phyloP scores from a whole-genome alignment of 116 monocot genomes.

The Iris pallida region DNA sequence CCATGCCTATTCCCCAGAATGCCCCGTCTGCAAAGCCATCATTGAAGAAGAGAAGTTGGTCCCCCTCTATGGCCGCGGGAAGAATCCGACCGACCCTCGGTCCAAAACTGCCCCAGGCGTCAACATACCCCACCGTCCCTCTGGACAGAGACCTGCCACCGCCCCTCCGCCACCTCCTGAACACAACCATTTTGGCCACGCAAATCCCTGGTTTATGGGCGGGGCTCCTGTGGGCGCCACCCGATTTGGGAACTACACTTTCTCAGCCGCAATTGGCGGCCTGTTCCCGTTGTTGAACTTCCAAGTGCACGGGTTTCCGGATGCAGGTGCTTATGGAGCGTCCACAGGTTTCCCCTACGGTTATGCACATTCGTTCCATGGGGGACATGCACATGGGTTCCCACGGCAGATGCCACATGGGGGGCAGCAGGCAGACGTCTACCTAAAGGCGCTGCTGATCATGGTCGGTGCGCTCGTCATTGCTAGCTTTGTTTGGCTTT shows the following conservation, averaged over 20 bases:
- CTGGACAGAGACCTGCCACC: slow-evolving; percentile 59
- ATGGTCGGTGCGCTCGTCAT: slow-evolving; percentile 50
- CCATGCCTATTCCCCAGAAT: slow-evolving; percentile 52
- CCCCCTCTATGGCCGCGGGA: slow-evolving; percentile 64
- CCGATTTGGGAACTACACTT: slow-evolving; percentile 42
- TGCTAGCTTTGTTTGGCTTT: slow-evolving; percentile 42
- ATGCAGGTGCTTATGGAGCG: slow-evolving; percentile 37
- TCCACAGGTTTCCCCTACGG: slow-evolving; percentile 44
- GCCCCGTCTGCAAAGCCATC: slow-evolving; percentile 79
- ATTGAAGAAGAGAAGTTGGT: slow-evolving; percentile 63
- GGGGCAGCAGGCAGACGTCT: slow-evolving; percentile 38
- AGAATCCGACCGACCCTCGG: slow-evolving; percentile 48
- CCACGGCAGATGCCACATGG: slow-evolving; percentile 28
- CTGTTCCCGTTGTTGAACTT: slow-evolving; percentile 51
- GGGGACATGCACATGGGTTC: slow-evolving; percentile 40
- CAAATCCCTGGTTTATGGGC: slow-evolving; percentile 38
- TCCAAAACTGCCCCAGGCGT: slow-evolving; percentile 41
- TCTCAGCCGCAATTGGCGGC: slow-evolving; percentile 50
- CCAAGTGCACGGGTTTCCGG: slow-evolving; percentile 52
- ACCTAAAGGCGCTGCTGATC: slow-evolving; percentile 39
- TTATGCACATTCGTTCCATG: slow-evolving; percentile 35
- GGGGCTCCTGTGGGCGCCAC: slow-evolving; percentile 22
- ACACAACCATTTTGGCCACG: slow-evolving; percentile 29
- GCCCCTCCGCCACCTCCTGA: slow-evolving; percentile 38
- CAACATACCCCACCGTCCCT: slow-evolving; percentile 53